These are phyloP conservation scores for Vitis rotundifolia DNA, from an alignment of 164 flowering plant species.

Conservation along the genomic window DNA sequence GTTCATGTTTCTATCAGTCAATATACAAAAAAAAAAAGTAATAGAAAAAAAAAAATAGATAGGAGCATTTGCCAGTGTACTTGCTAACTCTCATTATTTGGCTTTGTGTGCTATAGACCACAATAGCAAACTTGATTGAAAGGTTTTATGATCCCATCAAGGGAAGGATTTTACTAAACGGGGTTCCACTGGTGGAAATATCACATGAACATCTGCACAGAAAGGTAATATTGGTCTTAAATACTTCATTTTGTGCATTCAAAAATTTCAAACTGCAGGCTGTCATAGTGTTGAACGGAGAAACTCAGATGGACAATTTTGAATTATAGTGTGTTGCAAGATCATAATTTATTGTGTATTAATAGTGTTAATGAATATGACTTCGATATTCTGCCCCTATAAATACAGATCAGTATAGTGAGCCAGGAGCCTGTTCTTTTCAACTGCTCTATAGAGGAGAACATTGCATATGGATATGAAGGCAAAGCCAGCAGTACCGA, in stretches of 20 bases:
- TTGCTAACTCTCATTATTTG: neutral
- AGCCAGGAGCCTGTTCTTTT: conserved; percentile 98
- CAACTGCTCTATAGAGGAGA: conserved; percentile 92
- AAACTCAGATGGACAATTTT: no score
- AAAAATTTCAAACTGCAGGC: no score
- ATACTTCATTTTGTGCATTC: neutral
- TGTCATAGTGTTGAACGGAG: no score
- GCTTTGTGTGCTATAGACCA: conserved; percentile 58
- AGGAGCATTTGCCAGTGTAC: conserved; percentile 4
- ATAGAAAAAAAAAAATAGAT: no score
- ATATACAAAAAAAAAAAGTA: no score
- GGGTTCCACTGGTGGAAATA: conserved; percentile 79
- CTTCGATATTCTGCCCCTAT: neutral
- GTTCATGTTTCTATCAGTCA: neutral
- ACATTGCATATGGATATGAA: conserved; percentile 87
- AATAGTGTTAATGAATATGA: no score
- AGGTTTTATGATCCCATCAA: conserved; percentile 93
- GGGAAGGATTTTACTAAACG: conserved; percentile 79
- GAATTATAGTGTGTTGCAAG: no score
- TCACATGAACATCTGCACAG: conserved; percentile 84
- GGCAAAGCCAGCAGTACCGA: conserved; percentile 68
- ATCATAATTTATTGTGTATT: no score
- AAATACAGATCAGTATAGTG: conserved; percentile 83
- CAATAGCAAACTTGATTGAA: conserved; percentile 93
- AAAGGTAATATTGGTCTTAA: conserved; percentile 52